Conservation (phyloP, 1,139 yeast genomes). For the Sugiyamaella pinicola region DNA sequence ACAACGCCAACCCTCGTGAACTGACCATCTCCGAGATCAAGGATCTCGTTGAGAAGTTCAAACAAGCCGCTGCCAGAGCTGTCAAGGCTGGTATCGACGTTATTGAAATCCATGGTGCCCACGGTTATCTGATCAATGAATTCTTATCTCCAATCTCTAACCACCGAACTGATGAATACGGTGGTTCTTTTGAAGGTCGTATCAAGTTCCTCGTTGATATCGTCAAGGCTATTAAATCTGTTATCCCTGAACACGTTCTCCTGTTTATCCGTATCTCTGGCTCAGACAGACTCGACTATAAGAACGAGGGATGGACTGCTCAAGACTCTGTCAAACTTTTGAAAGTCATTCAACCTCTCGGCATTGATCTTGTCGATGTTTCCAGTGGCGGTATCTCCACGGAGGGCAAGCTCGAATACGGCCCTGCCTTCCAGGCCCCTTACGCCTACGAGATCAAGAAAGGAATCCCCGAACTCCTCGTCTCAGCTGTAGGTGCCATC, state of each 20-base stretch:
- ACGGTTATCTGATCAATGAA: slow-evolving; percentile 55
- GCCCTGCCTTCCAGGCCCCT: slow-evolving; percentile 43
- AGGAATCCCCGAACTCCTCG: slow-evolving; percentile 48
- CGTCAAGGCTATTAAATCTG: slow-evolving; percentile 38
- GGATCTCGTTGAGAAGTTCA: slow-evolving; percentile 42
- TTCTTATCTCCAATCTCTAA: slow-evolving; percentile 46
- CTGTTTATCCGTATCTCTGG: slow-evolving; percentile 36
- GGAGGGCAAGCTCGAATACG: slow-evolving; percentile 40
- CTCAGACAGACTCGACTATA: slow-evolving; percentile 35
- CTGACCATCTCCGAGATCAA: slow-evolving; percentile 49
- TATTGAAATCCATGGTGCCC: slow-evolving; percentile 65
- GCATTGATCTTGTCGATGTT: slow-evolving; percentile 55
- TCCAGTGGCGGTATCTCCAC: slow-evolving; percentile 57
- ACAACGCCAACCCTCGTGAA: slow-evolving; percentile 44
- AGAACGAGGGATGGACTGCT: slow-evolving; percentile 18
- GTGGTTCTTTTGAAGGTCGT: slow-evolving; percentile 48
- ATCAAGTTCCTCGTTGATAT: slow-evolving; percentile 28
- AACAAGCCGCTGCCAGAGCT: slow-evolving; percentile 49
- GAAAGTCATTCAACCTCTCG: slow-evolving; percentile 47
- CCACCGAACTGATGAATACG: slow-evolving; percentile 47
- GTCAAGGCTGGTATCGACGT: slow-evolving; percentile 62
- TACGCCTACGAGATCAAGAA: slow-evolving; percentile 50
- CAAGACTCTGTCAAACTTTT: slow-evolving; percentile 52
- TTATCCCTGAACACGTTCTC: slow-evolving; percentile 27
- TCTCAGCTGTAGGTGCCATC: slow-evolving; percentile 54